Base-by-base conservation (phyloP, 2,329 filamentous ascomycete species). In the Microcera coccophila region DNA sequence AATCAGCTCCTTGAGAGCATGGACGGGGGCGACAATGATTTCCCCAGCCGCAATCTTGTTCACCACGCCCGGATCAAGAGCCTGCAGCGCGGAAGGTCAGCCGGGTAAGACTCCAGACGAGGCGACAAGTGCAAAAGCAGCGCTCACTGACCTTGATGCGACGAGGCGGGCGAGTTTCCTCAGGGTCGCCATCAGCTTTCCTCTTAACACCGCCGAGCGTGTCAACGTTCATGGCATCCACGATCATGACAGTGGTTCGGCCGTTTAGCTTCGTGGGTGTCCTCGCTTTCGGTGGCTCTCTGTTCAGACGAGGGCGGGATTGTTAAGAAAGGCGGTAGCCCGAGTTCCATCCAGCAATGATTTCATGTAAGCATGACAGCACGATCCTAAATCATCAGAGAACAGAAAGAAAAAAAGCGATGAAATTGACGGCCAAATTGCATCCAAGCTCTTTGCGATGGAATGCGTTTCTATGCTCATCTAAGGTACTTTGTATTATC, bases 31-130 rank as follows among this genome's bases (percentile, higher is more conserved):
- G 37, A 98, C 90, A 47, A 98, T 98, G 58, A 98, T 98, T 66
- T 98, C 93, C 16, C 93, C 93, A 0, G 93, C 93, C 1, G 93
- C 93, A 54, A 98, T 98, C 66, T 97, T 98, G 73, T 97, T 98
- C 53, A 98, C 87, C 17, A 98, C 93, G 69, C 93, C 85, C 50
- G 87, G 83, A 59, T 95, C 87, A 19, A 98, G 78, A 12, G 91
- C 86, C 83, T 95, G 41, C 10, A 35, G n/a, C 10, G 38, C 20
- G 32, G 35, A 37, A 29, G 33, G 39, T 57, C 31, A 56, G 40
- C 36, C 10, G 31, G 21, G n/a, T 29, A 32, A 41, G 42, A 40
- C 34, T 16, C 21, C n/a, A 39, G 40, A 44, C 19, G 28, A 44
- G 35, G 42, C 39, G 36, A 42, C 35, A 21, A 29, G 20, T 28